Conservation (phyloP, 108 stramenopile species). For the Conticribra weissflogii region DNA sequence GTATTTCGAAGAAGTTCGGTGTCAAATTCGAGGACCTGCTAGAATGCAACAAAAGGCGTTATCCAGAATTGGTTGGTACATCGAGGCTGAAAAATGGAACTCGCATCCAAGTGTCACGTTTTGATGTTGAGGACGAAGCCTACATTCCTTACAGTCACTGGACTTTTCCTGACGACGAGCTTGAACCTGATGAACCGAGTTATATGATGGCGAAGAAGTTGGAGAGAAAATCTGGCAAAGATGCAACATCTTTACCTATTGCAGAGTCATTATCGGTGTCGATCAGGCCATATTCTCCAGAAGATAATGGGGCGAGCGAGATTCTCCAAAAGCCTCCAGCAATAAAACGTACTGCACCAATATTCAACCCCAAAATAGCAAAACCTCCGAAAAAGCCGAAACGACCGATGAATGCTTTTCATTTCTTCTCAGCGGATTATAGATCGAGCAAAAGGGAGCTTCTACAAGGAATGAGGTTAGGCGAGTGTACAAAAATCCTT, state of each 20-base stretch:
- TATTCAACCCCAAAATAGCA: background rate
- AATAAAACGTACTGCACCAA: slow-evolving; percentile 2
- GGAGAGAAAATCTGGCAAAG: slow-evolving; percentile 55
- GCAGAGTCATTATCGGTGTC: slow-evolving; percentile 65
- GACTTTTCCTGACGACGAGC: slow-evolving; percentile 85
- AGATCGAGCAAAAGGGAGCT: slow-evolving; percentile 36
- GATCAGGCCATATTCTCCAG: slow-evolving; percentile 48
- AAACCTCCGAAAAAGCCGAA: slow-evolving; percentile 57
- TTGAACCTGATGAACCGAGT: slow-evolving; percentile 73
- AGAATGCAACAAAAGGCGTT: slow-evolving; percentile 62
- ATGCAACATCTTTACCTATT: slow-evolving; percentile 48
- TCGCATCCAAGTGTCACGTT: slow-evolving; percentile 72
- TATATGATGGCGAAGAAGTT: slow-evolving; percentile 90
- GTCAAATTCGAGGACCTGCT: slow-evolving; percentile 68
- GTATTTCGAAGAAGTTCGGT: slow-evolving; percentile 73
- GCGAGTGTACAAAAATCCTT: slow-evolving; percentile 36
- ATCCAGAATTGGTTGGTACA: slow-evolving; percentile 60
- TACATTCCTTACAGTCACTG: slow-evolving; percentile 83
- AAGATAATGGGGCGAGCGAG: slow-evolving; percentile 25
- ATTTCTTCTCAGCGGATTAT: slow-evolving; percentile 41
- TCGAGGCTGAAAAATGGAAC: slow-evolving; percentile 77
- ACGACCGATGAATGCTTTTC: slow-evolving; percentile 47
- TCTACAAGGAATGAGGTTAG: slow-evolving; percentile 21
- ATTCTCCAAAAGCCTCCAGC: slow-evolving; percentile 25
- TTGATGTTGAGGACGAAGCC: slow-evolving; percentile 60